Evolutionary conservation across 345 rosid species (phyloP).

Genomic region (Pugionium cornutum): DNA sequence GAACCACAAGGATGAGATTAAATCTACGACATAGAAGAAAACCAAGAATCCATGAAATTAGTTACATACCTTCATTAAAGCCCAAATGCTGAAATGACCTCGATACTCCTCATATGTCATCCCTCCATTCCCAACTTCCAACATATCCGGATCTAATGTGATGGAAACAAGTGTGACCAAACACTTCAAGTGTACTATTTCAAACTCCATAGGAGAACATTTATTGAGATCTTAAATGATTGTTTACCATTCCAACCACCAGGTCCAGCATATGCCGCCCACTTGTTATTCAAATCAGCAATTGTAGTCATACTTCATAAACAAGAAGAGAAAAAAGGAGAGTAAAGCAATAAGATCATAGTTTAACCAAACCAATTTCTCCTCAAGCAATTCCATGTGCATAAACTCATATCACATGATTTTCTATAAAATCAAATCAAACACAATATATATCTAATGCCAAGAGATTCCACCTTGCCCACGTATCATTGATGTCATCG

Average conservation of each 20-base stretch:
- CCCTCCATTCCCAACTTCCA: slow-evolving; percentile 98
- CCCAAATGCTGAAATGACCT: slow-evolving; percentile 97
- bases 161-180: slow-evolving; percentile 20
- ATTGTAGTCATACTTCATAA: slow-evolving; percentile 79
- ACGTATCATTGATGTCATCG: slow-evolving; percentile 87
- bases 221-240: slow-evolving; percentile 4
- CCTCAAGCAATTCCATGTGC: not conserved
- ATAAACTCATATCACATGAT: too few relatives aligned
- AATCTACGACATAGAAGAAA: not conserved
- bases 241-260: slow-evolving; percentile 98
- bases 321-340: slow-evolving; percentile 7
- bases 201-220: not conserved
- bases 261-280: slow-evolving; percentile 98
- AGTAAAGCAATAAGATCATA: slow-evolving; percentile 19
- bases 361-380: not conserved
- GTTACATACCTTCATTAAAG: slow-evolving; percentile 77
- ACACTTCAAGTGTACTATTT: slow-evolving; percentile 3
- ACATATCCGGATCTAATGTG: slow-evolving; percentile 88
- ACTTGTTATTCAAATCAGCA: slow-evolving; percentile 91
- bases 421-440: not conserved
- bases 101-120: slow-evolving; percentile 87
- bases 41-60: not conserved
- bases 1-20: not conserved
- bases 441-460: not conserved
- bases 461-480: slow-evolving; percentile 75